Evolutionary conservation across 2,329 filamentous ascomycete genomes (phyloP).

Genomic region (Zasmidium citrigriseum): DNA sequence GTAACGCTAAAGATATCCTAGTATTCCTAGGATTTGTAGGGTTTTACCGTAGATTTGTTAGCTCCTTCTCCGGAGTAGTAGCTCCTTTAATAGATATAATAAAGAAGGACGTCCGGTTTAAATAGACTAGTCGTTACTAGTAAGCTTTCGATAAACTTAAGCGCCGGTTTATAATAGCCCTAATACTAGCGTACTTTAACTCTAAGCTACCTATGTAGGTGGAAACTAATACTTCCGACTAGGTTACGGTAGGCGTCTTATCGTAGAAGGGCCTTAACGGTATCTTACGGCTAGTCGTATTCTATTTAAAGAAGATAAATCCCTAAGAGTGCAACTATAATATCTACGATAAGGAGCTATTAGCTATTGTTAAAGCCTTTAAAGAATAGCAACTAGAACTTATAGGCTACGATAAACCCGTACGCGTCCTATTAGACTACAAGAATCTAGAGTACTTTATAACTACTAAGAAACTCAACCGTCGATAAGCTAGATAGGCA

Average conservation of each 20-base stretch:
- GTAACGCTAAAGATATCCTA: conserved; percentile 4
- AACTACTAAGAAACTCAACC: conserved; percentile 32
- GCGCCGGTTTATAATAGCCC: neutral
- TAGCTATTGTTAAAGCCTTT: conserved; percentile 35
- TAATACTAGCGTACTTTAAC: conserved; percentile 1
- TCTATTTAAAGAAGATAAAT: conserved; percentile 13
- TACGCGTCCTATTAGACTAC: conserved; percentile 34
- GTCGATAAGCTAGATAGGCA: conserved; percentile 29
- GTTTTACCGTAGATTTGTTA: conserved; percentile 3
- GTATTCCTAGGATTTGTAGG: conserved; percentile 6
- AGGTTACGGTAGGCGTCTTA: neutral
- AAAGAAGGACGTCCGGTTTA: neutral
- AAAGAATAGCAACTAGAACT: conserved; percentile 30
- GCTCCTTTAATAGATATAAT: neutral
- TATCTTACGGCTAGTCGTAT: neutral
- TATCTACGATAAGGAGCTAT: conserved; percentile 24
- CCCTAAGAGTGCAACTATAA: conserved; percentile 13
- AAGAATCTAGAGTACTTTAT: conserved; percentile 35
- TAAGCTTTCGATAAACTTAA: conserved; percentile 2
- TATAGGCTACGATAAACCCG: conserved; percentile 7
- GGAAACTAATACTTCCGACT: neutral
- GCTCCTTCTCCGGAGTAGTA: neutral
- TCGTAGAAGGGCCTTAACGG: neutral
- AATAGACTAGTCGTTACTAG: neutral
- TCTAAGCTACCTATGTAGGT: neutral